Evolutionary conservation across 768 basidiomycete species (phyloP).

Genomic region (Trametopsis cervina): DNA sequence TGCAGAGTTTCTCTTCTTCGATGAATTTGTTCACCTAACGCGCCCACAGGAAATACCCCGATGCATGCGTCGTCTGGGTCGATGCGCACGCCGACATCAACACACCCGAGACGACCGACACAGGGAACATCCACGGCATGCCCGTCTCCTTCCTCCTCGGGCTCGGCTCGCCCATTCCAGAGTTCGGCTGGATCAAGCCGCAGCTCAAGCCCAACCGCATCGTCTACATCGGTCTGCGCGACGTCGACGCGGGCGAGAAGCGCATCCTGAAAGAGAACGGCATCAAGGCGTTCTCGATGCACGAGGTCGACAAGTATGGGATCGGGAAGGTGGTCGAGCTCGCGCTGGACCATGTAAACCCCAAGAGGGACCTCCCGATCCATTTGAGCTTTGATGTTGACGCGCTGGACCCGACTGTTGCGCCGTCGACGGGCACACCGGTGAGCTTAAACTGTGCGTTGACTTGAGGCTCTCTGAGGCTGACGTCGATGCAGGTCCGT

Average conservation of each 20-base stretch:
- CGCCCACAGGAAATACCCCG: conserved; percentile 51
- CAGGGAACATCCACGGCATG: conserved; percentile 98
- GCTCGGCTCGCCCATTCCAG: conserved; percentile 30
- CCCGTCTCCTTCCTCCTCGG: conserved; percentile 89
- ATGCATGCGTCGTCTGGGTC: conserved; percentile 90
- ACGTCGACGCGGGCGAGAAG: conserved; percentile 87
- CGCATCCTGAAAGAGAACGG: conserved; percentile 80
- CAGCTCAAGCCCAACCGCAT: conserved; percentile 64
- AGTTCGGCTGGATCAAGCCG: conserved; percentile 57
- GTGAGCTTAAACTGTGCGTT: conserved; percentile 33
- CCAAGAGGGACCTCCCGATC: conserved; percentile 73
- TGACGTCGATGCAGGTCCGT: conserved; percentile 50
- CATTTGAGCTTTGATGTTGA: conserved; percentile 97
- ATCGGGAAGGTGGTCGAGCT: conserved; percentile 94
- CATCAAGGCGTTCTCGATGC: conserved; percentile 61
- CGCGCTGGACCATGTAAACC: conserved; percentile 93
- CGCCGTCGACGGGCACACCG: conserved; percentile 93
- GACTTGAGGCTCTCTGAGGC: not conserved
- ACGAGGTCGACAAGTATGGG: conserved; percentile 69
- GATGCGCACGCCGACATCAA: conserved; percentile 99
- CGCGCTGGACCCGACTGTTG: conserved; percentile 88
- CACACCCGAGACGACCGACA: conserved; percentile 72
- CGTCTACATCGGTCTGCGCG: conserved; percentile 96
- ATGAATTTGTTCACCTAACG: not conserved
- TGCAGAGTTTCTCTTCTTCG: not conserved